phyloP scores from a whole-genome alignment of 768 basidiomycete genomes.

The Cubamyces lactineus region DNA sequence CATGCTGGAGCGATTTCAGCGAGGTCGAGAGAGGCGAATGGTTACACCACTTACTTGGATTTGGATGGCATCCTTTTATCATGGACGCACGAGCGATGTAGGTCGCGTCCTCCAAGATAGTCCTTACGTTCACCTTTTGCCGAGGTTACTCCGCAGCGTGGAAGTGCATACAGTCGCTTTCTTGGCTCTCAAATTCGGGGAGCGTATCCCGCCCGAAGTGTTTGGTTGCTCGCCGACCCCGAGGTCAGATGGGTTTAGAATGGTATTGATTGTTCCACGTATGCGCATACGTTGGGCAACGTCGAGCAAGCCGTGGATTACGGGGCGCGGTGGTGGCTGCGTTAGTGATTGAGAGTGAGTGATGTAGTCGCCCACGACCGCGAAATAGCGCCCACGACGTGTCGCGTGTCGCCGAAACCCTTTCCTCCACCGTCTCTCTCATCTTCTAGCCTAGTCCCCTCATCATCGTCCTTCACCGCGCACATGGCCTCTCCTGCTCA shows the following conservation, averaged over 20 bases:
- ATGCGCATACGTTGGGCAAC: neutral
- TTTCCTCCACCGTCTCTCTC: conserved; percentile 21
- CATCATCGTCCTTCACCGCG: conserved; percentile 11
- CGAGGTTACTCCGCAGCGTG: no score
- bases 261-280: conserved; percentile 10
- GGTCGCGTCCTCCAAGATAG: no score
- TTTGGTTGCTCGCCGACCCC: neutral
- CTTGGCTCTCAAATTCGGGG: neutral
- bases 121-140: no score
- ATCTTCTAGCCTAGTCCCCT: conserved; percentile 3
- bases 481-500: conserved; percentile 53
- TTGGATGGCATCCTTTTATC: no score
- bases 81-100: neutral
- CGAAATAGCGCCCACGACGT: conserved; percentile 26
- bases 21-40: neutral
- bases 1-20: neutral
- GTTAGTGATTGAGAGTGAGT: neutral
- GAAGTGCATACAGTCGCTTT: neutral
- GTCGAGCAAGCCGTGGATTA: neutral
- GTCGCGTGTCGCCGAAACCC: conserved; percentile 24
- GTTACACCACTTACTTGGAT: neutral
- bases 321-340: neutral
- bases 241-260: neutral
- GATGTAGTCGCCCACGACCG: neutral
- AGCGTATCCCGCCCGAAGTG: neutral